phyloP scores from a whole-genome alignment of 805 yeast species.

The Sugiyamaella floridensis region DNA sequence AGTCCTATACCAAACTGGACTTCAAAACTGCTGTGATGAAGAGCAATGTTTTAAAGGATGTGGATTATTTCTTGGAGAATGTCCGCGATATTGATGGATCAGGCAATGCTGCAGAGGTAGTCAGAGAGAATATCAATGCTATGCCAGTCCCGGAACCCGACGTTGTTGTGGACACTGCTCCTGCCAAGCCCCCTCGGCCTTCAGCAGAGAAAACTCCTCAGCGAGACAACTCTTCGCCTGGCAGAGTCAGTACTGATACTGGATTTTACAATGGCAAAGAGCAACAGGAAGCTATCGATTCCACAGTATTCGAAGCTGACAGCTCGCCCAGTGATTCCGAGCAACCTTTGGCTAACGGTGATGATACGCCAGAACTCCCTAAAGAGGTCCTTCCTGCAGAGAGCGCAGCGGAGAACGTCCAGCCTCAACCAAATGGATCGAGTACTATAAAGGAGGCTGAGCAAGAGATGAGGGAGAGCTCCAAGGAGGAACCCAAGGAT shows the following conservation, averaged over 20 bases:
- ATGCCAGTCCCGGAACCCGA: conserved; percentile 14
- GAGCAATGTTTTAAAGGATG: conserved; percentile 50
- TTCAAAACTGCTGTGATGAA: conserved; percentile 22
- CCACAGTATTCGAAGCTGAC: too few relatives aligned
- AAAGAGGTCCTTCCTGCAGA: too few relatives aligned
- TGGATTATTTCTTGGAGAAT: conserved; percentile 58
- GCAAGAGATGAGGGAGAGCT: too few relatives aligned
- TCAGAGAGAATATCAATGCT: conserved; percentile 17
- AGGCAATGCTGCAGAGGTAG: conserved; percentile 17
- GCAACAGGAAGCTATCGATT: too few relatives aligned
- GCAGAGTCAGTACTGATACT: conserved; percentile 19
- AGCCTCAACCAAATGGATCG: too few relatives aligned
- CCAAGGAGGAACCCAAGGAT: too few relatives aligned
- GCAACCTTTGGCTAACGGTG: too few relatives aligned
- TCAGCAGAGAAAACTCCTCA: not conserved
- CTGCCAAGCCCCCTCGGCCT: not conserved
- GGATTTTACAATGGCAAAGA: too few relatives aligned
- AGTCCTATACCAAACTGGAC: conserved; percentile 42
- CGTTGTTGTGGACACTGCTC: not conserved
- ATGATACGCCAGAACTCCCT: too few relatives aligned
- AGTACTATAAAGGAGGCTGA: too few relatives aligned
- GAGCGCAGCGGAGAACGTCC: too few relatives aligned
- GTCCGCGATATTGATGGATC: conserved; percentile 42
- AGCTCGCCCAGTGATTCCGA: too few relatives aligned
- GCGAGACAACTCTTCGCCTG: not conserved